Conservation (phyloP, 1,284 basidiomycete genomes). For the Tremellales sp. region DNA sequence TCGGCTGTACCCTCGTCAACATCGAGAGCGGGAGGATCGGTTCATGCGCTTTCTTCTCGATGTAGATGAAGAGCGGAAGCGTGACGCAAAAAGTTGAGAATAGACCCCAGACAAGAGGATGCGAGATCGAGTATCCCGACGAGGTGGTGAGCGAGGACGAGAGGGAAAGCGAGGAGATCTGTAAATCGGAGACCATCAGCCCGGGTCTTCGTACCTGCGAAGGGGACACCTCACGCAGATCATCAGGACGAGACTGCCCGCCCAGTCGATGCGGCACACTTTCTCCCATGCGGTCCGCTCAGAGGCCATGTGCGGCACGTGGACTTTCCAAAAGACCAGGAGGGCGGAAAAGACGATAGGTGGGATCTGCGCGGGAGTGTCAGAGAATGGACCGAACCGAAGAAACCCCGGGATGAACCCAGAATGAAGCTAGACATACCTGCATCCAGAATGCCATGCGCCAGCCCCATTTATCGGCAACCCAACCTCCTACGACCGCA, state of each 20-base stretch:
- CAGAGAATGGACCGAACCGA: neutral
- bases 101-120: conserved; percentile 22
- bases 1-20: conserved; percentile 21
- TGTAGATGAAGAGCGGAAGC: conserved; percentile 20
- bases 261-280: conserved; percentile 33
- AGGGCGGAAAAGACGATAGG: conserved; percentile 20
- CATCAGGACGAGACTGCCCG: conserved; percentile 22
- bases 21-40: conserved; percentile 32
- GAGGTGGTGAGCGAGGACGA: conserved; percentile 26
- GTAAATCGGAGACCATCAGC: neutral
- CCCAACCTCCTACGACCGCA: conserved; percentile 26
- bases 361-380: conserved; percentile 16
- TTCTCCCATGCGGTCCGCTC: conserved; percentile 22
- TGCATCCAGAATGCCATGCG: conserved; percentile 25
- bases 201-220: neutral
- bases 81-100: conserved; percentile 12
- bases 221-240: conserved; percentile 19
- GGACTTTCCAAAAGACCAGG: conserved; percentile 27
- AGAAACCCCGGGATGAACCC: neutral
- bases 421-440: neutral
- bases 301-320: conserved; percentile 12
- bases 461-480: conserved; percentile 31
- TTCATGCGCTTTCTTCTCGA: conserved; percentile 24
- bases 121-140: conserved; percentile 19
- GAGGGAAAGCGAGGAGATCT: conserved; percentile 29